A percentile compares a stretch with the other conserved stretches of the same genome.
Conservation (phyloP, 495 filamentous ascomycete genomes). For the Hyphodiscus hymeniophilus region DNA sequence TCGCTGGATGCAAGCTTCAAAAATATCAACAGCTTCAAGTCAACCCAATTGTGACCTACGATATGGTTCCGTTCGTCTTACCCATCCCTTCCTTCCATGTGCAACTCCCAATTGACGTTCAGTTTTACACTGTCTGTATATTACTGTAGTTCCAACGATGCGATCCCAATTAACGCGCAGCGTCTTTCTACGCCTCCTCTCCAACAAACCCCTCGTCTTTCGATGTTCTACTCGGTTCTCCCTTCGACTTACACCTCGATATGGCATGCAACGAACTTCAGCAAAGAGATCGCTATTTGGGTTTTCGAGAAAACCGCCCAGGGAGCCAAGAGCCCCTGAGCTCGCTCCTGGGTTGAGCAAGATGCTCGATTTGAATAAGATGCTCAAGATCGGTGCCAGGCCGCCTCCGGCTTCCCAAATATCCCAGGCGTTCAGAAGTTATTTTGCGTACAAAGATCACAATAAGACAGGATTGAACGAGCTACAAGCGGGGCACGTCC, state of each 20-base stretch:
- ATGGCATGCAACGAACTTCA: constrained; percentile 27
- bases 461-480: constrained; percentile 46
- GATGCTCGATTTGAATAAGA: constrained; percentile 42
- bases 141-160: constrained; percentile 40
- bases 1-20: background rate
- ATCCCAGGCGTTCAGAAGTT: constrained; percentile 51
- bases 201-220: constrained; percentile 49
- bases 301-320: constrained; percentile 46
- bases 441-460: constrained; percentile 49
- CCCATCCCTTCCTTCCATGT: background rate
- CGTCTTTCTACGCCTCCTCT: constrained; percentile 62
- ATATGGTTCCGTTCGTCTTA: constrained; percentile 10
- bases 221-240: constrained; percentile 17
- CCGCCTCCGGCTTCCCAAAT: constrained; percentile 53
- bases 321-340: constrained; percentile 43
- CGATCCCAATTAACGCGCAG: constrained; percentile 72
- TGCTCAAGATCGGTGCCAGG: constrained; percentile 39
- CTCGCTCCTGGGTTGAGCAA: constrained; percentile 51
- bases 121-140: constrained; percentile 11
- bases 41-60: constrained; percentile 9
- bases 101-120: background rate
- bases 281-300: constrained; percentile 48
- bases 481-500: constrained; percentile 52
- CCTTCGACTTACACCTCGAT: constrained; percentile 6
- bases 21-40: constrained; percentile 7